Conservation (phyloP, 805 yeast genomes). For the Ascoidea rubescens region DNA sequence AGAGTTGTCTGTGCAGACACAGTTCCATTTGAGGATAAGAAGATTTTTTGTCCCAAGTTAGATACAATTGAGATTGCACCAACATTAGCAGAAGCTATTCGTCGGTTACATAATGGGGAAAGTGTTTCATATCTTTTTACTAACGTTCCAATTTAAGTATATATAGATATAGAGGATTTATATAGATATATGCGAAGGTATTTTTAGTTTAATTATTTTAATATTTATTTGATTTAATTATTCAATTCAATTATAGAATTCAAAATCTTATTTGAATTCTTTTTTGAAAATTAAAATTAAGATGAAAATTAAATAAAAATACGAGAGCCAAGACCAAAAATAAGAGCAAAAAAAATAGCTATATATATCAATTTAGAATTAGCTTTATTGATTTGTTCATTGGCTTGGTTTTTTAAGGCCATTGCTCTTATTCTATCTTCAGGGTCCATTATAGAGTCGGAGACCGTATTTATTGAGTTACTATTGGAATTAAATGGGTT, state of each 20-base stretch:
- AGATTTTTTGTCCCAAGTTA: conserved; percentile 47
- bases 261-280: too few relatives aligned
- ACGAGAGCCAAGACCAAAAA: neutral
- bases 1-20: conserved; percentile 86
- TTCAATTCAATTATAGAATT: too few relatives aligned
- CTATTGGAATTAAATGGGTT: conserved; percentile 16
- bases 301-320: too few relatives aligned
- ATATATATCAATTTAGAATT: neutral
- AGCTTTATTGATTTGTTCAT: neutral
- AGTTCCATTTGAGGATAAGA: conserved; percentile 64
- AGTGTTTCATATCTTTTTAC: conserved; percentile 78
- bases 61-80: conserved; percentile 78
- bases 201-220: too few relatives aligned
- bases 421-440: conserved; percentile 53
- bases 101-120: conserved; percentile 94
- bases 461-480: conserved; percentile 17
- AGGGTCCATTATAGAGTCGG: conserved; percentile 37
- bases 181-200: too few relatives aligned
- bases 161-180: too few relatives aligned
- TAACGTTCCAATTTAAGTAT: conserved; percentile 31
- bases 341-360: neutral
- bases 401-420: conserved; percentile 6
- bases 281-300: too few relatives aligned
- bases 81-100: conserved; percentile 82
- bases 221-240: too few relatives aligned